Percentiles rank a stretch among this genome's conserved stretches.
These are phyloP conservation scores for Tuber microsphaerosporum DNA, from an alignment of 495 filamentous ascomycete species.

Conservation along the genomic window DNA sequence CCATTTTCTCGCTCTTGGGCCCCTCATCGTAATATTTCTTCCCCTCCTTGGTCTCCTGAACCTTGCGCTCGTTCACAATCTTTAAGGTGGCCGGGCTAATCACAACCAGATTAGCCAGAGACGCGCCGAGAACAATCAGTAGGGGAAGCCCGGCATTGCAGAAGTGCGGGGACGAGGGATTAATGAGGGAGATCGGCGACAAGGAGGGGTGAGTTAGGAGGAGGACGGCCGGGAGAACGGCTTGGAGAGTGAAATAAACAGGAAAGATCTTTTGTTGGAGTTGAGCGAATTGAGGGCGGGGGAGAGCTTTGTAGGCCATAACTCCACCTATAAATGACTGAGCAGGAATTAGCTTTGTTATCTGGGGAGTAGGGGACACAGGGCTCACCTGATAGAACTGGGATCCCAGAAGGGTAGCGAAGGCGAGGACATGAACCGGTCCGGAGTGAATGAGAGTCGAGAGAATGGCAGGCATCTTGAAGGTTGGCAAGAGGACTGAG, in stretches of 20 bases:
- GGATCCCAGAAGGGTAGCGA: conserved; percentile 70
- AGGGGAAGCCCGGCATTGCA: conserved; percentile 53
- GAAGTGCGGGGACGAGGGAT: conserved; percentile 41
- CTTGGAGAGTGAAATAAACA: conserved; percentile 76
- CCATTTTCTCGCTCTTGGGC: conserved; percentile 75
- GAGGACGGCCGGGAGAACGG: conserved; percentile 61
- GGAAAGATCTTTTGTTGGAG: conserved; percentile 75
- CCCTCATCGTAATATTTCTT: conserved; percentile 70
- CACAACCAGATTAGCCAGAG: conserved; percentile 58
- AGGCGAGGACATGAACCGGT: conserved; percentile 43
- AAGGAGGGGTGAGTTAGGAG: conserved; percentile 71
- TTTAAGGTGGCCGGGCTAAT: conserved; percentile 65
- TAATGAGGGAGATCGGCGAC: conserved; percentile 30
- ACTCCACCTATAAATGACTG: conserved; percentile 75
- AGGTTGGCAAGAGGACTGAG: background rate
- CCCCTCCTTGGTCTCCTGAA: conserved; percentile 64
- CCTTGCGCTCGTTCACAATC: conserved; percentile 64
- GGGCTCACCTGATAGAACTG: conserved; percentile 65
- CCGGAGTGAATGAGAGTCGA: conserved; percentile 30
- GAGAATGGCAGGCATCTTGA: conserved; percentile 25
- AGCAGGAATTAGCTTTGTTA: conserved; percentile 17
- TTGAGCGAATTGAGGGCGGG: conserved; percentile 69
- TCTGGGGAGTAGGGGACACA: background rate
- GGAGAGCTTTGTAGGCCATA: conserved; percentile 63
- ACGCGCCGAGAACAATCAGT: conserved; percentile 55